phyloP scores from a whole-genome alignment of 768 basidiomycete genomes.

The Kwoniella shandongensis region DNA sequence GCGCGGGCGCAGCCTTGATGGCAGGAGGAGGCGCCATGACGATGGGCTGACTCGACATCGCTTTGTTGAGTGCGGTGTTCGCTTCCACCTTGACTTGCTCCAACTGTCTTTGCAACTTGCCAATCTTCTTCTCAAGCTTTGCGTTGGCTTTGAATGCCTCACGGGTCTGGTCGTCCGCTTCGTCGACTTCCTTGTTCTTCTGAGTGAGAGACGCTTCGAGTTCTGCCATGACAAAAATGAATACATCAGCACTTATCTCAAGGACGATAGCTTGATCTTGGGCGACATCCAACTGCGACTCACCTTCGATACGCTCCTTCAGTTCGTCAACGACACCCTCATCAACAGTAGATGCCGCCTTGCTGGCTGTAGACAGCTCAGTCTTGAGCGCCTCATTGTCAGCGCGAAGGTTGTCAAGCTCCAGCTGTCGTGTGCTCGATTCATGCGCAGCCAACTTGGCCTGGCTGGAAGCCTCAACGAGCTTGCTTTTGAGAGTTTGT shows the following conservation, averaged over 20 bases:
- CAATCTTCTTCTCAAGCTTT: conserved; percentile 47
- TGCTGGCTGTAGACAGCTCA: conserved; percentile 3
- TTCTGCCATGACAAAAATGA: conserved; percentile 17
- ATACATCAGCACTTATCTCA: neutral
- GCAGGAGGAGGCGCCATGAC: conserved; percentile 3
- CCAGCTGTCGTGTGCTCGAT: neutral
- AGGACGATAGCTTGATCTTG: neutral
- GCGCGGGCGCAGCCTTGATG: neutral
- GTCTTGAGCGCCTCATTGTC: conserved; percentile 7
- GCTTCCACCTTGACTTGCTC: conserved; percentile 23
- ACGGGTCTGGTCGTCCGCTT: conserved; percentile 42
- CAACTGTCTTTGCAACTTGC: conserved; percentile 37
- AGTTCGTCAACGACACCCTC: conserved; percentile 7
- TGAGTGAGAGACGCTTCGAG: conserved; percentile 32
- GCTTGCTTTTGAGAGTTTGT: neutral
- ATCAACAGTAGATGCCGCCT: neutral
- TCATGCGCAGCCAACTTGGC: neutral
- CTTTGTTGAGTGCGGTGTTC: conserved; percentile 33
- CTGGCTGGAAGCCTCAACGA: neutral
- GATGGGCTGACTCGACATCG: neutral
- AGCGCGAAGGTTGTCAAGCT: neutral
- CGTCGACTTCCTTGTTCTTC: conserved; percentile 45
- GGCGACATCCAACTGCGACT: neutral
- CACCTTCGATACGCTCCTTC: conserved; percentile 28
- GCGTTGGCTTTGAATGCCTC: conserved; percentile 39